Conservation (phyloP, 228 moss, liverwort and hornwort species). For the Sphagnum fallax region DNA sequence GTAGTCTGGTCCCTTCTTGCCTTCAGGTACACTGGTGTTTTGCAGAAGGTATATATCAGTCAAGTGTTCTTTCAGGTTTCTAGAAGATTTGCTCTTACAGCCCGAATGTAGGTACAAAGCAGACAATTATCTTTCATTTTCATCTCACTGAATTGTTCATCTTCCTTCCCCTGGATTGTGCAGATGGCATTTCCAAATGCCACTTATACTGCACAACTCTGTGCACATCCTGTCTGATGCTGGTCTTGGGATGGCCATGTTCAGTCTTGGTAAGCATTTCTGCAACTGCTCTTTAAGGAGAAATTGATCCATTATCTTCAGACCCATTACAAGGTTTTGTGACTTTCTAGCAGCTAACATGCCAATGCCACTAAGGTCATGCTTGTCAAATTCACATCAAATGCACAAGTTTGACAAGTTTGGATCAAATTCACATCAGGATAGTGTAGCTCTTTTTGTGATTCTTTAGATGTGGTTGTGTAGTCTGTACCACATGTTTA, state of each 20-base stretch:
- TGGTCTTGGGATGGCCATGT: slow-evolving; percentile 99
- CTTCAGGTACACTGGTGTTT: slow-evolving; percentile 36
- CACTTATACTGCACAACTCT: slow-evolving; percentile 70
- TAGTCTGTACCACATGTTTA: no score
- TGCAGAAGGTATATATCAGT: no score
- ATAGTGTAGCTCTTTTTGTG: no score
- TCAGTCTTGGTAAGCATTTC: slow-evolving; percentile 77
- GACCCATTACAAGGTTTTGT: not conserved
- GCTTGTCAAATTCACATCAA: no score
- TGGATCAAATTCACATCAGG: no score
- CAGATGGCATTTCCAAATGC: slow-evolving; percentile 78
- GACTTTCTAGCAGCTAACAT: not conserved
- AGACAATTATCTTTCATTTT: not conserved
- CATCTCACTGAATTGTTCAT: no score
- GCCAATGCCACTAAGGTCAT: no score
- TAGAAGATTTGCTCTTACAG: not conserved
- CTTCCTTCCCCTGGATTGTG: not conserved
- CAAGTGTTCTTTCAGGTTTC: no score
- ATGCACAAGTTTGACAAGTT: no score
- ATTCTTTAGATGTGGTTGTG: no score
- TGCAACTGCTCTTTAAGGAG: not conserved
- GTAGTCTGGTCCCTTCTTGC: slow-evolving; percentile 81
- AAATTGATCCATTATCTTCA: not conserved
- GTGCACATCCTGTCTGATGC: slow-evolving; percentile 92
- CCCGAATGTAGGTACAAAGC: not conserved